Evolutionary conservation across 371 early-diverging fungal genomes (phyloP), one percentile per base, ranked within the genome.

Genomic region (Parasitella parasitica): DNA sequence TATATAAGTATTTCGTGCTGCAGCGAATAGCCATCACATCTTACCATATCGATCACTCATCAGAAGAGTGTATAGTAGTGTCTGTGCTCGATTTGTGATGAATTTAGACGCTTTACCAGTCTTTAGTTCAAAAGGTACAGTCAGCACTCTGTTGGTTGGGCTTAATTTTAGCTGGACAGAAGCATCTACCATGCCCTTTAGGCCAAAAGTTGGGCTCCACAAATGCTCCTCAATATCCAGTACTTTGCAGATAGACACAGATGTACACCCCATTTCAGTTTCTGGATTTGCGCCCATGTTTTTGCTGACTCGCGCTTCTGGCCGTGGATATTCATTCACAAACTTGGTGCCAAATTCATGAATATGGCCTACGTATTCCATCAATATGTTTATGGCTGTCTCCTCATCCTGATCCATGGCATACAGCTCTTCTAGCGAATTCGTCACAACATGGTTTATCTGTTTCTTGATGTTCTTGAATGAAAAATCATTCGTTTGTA

Each of bases 121-220:
- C 66, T 98, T 98, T 22, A 98, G 57, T 72, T 98, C 98, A 35
- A 98, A 82, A 0, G 98, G 98, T 24, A 88, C 82, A 1, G 77
- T 73, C 27, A 82, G 38, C 0, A 68, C 74, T 28, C 63, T 71
- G 2, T 61, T 57, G 18, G 41, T 61, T 1, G 71, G 73, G 1
- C 62, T 58, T 52, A 87, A 59, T 5, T 67, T 67, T 0, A 84
- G 77, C 50, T 88, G 75, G 4, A 93, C 56, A 1, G 92, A 83
- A 20, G 88, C 89, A 64, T 98, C 98, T 7, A 98, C 82, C 70
- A 92, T 94, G 16, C 98, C 98, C 53, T 96, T 97, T 15, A 98
- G 64, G 0, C 98, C 98, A 71, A 84, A 94, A 49, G 77, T 91
- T 2, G 94, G 93, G 20, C 96, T 94, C 94, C 95, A 95, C 7